These are phyloP conservation scores for Venturia carpophila DNA, from an alignment of 2,329 filamentous ascomycete genomes.

Conservation along the genomic window DNA sequence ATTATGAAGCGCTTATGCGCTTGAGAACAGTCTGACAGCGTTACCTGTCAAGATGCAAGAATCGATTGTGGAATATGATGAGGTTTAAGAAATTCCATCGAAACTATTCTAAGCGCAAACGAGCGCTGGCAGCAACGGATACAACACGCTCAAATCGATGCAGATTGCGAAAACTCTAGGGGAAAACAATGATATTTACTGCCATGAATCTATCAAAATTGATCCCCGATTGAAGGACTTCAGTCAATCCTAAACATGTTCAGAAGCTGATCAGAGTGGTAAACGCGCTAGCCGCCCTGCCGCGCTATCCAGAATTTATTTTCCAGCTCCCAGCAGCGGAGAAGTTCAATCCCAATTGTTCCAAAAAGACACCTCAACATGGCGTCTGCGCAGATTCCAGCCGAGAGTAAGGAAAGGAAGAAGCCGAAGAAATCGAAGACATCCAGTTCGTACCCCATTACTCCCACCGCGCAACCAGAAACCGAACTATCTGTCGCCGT, in stretches of 20 bases:
- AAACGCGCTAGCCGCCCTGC: constrained; percentile 51
- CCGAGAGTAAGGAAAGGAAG: background rate
- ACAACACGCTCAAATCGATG: too few species aligned
- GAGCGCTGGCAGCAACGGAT: too few species aligned
- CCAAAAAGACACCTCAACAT: constrained; percentile 2
- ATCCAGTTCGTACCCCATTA: background rate
- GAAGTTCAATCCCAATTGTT: background rate
- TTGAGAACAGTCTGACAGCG: background rate
- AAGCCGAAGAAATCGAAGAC: constrained; percentile 10
- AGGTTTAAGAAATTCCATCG: background rate
- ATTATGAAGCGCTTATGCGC: background rate
- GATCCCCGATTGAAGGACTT: too few species aligned
- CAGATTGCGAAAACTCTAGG: too few species aligned
- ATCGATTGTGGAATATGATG: background rate
- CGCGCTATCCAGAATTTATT: background rate
- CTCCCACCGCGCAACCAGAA: background rate
- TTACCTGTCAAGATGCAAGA: background rate
- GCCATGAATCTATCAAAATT: too few species aligned
- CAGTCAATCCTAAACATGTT: too few species aligned
- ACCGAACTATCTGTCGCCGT: background rate
- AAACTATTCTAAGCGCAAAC: too few species aligned
- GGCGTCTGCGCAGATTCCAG: background rate
- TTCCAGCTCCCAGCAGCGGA: background rate
- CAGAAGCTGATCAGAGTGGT: too few species aligned
- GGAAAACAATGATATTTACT: too few species aligned